Evolutionary conservation across 2,329 filamentous ascomycete species (phyloP).

Genomic region (Monosporascus sp.): DNA sequence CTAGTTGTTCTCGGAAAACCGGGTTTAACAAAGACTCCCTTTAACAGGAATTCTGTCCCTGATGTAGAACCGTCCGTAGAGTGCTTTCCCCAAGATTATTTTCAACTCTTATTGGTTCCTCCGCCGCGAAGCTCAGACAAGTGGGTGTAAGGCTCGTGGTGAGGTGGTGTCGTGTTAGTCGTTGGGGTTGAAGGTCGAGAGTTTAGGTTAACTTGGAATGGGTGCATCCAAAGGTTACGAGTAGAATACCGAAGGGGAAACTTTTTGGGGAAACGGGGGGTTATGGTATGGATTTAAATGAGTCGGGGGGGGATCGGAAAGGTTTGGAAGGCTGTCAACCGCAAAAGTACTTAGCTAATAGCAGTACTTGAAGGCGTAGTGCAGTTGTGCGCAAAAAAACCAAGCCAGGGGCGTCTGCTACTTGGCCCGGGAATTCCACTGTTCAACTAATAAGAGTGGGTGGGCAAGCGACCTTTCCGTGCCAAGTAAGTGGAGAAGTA

Average conservation of each 20-base stretch:
- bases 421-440: too few relatives aligned
- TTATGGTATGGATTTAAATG: constrained; percentile 30
- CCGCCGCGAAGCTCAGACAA: background rate
- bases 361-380: background rate
- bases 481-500: background rate
- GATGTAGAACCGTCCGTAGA: background rate
- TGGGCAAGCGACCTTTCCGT: background rate
- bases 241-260: constrained; percentile 25
- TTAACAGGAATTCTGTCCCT: too few relatives aligned
- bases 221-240: constrained; percentile 17
- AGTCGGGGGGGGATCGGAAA: constrained; percentile 16
- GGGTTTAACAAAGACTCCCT: too few relatives aligned
- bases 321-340: constrained; percentile 8
- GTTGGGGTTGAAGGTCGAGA: constrained; percentile 4
- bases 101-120: background rate
- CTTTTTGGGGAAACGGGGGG: constrained; percentile 26
- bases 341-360: background rate
- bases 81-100: background rate
- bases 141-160: background rate
- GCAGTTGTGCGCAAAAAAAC: background rate
- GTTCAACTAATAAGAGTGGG: background rate
- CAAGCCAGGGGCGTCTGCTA: too few relatives aligned
- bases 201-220: constrained; percentile 1
- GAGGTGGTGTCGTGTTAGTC: constrained; percentile 3
- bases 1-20: constrained; percentile 1